phyloP scores from a whole-genome alignment of 345 rosid species.

The Bruguiera sexangula region DNA sequence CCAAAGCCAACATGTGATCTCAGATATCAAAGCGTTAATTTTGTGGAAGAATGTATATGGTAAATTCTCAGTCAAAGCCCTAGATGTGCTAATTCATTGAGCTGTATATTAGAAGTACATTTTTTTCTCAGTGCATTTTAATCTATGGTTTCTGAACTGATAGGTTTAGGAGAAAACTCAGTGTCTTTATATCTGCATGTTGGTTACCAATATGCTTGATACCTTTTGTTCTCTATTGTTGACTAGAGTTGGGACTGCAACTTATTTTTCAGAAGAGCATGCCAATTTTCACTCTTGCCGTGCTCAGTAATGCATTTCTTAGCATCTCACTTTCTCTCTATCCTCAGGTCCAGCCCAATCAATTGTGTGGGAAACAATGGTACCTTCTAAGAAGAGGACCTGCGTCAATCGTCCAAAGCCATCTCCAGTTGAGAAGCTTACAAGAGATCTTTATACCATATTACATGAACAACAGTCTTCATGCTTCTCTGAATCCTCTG shows the following conservation, averaged over 20 bases:
- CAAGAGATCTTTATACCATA: conserved; percentile 74
- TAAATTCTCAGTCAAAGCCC: neutral
- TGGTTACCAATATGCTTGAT: neutral
- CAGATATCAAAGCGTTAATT: too few relatives aligned
- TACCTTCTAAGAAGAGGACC: conserved; percentile 90
- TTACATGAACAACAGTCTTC: conserved; percentile 94
- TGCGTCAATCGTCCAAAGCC: conserved; percentile 77
- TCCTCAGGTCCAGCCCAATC: conserved; percentile 81
- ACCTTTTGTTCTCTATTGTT: neutral
- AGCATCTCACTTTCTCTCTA: conserved; percentile 6
- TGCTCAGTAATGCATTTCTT: conserved; percentile 1
- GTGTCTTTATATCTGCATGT: neutral
- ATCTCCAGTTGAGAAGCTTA: conserved; percentile 90
- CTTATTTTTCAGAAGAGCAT: too few relatives aligned
- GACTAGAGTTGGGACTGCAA: neutral
- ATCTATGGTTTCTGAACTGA: too few relatives aligned
- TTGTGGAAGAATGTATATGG: neutral
- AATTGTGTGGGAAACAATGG: conserved; percentile 77
- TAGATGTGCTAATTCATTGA: too few relatives aligned
- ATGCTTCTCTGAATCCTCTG: conserved; percentile 79
- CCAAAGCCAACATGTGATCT: neutral
- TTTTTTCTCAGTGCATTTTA: too few relatives aligned
- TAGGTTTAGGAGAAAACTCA: too few relatives aligned
- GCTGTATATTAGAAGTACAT: neutral
- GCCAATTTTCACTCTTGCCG: conserved; percentile 3